Percentiles rank a stretch among this genome's conserved stretches.
phyloP scores from a whole-genome alignment of 73 alveolate genomes.

The Symbiodinium natans region DNA sequence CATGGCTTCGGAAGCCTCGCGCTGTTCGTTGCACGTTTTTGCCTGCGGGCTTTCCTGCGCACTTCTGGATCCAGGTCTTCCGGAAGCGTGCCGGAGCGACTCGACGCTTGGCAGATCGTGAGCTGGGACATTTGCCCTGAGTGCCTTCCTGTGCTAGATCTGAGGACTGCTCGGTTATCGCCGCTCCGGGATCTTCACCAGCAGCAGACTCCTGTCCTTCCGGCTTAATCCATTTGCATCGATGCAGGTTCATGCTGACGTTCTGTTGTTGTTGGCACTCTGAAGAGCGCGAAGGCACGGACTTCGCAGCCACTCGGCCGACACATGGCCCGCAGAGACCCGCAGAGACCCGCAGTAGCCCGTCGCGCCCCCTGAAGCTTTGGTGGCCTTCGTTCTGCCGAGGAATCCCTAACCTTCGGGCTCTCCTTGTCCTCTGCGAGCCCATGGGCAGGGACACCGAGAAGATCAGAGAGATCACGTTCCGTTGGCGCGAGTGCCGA shows the following conservation, averaged over 20 bases:
- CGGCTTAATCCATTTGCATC: neutral
- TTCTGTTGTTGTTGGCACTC: neutral
- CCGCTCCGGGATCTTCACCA: neutral
- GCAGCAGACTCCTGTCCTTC: neutral
- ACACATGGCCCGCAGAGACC: neutral
- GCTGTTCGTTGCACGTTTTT: too few relatives aligned
- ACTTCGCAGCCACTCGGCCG: neutral
- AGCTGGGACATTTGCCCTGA: too few relatives aligned
- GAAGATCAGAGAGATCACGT: too few relatives aligned
- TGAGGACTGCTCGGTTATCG: neutral
- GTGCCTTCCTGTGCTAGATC: too few relatives aligned
- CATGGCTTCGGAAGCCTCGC: too few relatives aligned
- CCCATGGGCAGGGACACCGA: neutral
- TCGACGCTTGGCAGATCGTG: neutral
- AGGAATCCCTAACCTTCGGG: neutral
- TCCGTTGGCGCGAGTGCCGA: neutral
- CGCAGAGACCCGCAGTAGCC: too few relatives aligned
- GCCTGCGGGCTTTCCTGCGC: too few relatives aligned
- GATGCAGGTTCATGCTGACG: neutral
- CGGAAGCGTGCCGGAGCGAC: too few relatives aligned
- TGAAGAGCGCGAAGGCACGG: neutral
- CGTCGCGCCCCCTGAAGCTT: neutral
- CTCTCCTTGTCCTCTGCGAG: neutral
- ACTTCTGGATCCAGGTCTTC: too few relatives aligned
- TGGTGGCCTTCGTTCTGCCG: neutral